phyloP scores from a whole-genome alignment of 202 grass and related monocot species.

The Brachypodium distachyon region DNA sequence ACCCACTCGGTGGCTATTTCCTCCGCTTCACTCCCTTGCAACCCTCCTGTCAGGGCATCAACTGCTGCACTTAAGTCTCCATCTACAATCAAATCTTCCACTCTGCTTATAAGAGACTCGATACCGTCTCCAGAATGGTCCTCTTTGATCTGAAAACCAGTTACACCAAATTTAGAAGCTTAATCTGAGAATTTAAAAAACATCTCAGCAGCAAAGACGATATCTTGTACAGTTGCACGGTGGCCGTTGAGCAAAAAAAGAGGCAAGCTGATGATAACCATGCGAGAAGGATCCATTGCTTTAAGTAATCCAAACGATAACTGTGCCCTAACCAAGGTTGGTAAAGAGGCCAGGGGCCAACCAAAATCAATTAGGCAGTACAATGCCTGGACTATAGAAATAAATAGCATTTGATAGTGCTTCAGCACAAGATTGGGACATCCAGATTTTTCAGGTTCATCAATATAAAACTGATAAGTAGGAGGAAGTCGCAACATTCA shows the following conservation, averaged over 20 bases:
- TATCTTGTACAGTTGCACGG: background rate
- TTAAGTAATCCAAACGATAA: background rate
- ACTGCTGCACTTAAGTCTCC: conserved; percentile 79
- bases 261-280: background rate
- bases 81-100: conserved; percentile 55
- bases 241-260: background rate
- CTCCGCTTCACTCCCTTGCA: conserved; percentile 64
- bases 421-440: background rate
- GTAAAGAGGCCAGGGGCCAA: background rate
- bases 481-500: conserved; percentile 22
- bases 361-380: background rate
- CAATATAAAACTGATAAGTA: background rate
- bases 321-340: background rate
- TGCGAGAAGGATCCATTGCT: background rate
- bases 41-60: conserved; percentile 59
- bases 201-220: background rate
- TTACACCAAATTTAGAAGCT: conserved; percentile 4
- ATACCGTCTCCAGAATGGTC: conserved; percentile 66
- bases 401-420: background rate
- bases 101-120: conserved; percentile 72
- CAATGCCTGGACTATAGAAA: background rate
- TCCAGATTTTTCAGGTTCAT: conserved; percentile 10
- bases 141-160: conserved; percentile 69
- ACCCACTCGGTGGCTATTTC: conserved; percentile 65
- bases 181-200: background rate